phyloP scores from a whole-genome alignment of 176 grass and related monocot species.

The bread wheat (Triticum aestivum) region DNA sequence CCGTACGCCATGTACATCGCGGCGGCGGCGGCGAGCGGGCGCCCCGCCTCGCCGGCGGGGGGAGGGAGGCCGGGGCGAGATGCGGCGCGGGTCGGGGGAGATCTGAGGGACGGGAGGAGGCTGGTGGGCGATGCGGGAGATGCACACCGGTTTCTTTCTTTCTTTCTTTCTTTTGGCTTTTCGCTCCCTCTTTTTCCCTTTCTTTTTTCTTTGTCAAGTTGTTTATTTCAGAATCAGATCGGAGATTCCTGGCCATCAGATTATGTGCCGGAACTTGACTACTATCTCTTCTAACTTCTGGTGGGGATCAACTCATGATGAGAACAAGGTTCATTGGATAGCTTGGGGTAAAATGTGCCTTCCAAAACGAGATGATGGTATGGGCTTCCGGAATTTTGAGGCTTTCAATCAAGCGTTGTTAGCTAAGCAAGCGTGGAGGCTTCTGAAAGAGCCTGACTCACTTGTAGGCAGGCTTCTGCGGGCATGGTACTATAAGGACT shows the following conservation, averaged over 20 bases:
- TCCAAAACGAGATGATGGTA: no score
- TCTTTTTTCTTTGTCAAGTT: background rate
- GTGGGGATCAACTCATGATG: no score
- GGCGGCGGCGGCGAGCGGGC: conserved; percentile 23
- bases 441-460: no score
- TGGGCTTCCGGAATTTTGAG: no score
- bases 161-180: background rate
- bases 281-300: no score
- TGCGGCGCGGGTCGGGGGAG: conserved; percentile 32
- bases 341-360: no score
- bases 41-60: conserved; percentile 30
- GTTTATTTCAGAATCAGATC: conserved; percentile 5
- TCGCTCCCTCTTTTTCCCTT: background rate
- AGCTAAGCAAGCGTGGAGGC: no score
- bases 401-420: no score
- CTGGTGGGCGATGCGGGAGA: conserved; percentile 34
- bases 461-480: no score
- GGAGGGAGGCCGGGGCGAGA: background rate
- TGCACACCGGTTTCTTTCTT: conserved; percentile 19
- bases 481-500: no score
- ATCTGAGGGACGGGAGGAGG: conserved; percentile 31
- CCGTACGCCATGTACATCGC: conserved; percentile 98
- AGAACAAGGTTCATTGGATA: no score
- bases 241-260: conserved; percentile 1
- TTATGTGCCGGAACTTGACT: no score